A percentile compares a stretch with the other conserved stretches of the same genome.
phyloP scores from a whole-genome alignment of 2,329 filamentous ascomycete genomes.

The Alternaria longipes region DNA sequence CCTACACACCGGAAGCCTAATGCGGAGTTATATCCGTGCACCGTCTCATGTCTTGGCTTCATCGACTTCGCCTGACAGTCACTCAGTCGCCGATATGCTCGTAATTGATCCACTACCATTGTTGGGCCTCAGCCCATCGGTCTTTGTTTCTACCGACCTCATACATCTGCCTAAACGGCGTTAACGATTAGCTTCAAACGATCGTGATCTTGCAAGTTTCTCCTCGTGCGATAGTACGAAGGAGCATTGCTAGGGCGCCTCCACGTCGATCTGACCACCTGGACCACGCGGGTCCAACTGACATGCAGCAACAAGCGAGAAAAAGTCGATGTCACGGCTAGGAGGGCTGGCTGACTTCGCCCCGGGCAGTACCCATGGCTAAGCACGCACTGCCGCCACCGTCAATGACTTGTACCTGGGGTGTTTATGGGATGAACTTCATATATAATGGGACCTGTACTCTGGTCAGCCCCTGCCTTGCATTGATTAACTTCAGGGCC shows the following conservation, averaged over 20 bases:
- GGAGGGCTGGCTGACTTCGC: constrained; percentile 8
- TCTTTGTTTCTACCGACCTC: not conserved
- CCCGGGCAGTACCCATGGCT: not conserved
- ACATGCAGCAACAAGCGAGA: constrained; percentile 6
- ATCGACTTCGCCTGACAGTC: constrained; percentile 14
- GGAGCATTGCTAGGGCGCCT: constrained; percentile 3
- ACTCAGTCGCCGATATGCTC: constrained; percentile 26
- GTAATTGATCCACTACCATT: constrained; percentile 12
- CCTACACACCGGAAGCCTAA: constrained; percentile 3
- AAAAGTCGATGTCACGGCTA: constrained; percentile 10
- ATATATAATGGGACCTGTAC: constrained; percentile 29
- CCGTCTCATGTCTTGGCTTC: constrained; percentile 15
- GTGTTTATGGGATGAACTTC: constrained; percentile 5
- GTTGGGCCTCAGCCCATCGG: constrained; percentile 23
- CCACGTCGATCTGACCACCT: constrained; percentile 3
- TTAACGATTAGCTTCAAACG: not conserved
- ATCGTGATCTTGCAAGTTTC: not conserved
- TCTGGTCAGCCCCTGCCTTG: constrained; percentile 12
- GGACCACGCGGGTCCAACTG: constrained; percentile 1
- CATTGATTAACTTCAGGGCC: constrained; percentile 16
- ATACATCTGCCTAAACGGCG: constrained; percentile 5
- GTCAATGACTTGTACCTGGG: constrained; percentile 2
- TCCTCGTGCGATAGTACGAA: not conserved
- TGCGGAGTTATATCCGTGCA: constrained; percentile 7
- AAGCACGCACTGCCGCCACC: constrained; percentile 5